These are phyloP conservation scores for Cutaneotrichosporon cutaneum DNA, from an alignment of 1,284 basidiomycete species.

Conservation along the genomic window DNA sequence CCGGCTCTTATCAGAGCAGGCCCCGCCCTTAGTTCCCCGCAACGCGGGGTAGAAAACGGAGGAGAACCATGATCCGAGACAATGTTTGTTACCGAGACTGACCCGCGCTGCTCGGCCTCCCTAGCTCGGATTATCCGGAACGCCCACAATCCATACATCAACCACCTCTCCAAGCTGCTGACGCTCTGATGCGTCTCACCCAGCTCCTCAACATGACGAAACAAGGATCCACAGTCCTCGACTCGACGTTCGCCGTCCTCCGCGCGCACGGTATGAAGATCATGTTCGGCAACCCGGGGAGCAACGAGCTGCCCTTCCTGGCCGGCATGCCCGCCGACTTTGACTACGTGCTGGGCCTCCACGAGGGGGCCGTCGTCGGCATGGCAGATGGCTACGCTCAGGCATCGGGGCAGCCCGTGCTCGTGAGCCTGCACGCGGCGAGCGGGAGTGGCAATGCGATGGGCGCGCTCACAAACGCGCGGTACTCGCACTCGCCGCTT, in stretches of 20 bases:
- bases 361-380: slow-evolving; percentile 15
- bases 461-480: slow-evolving; percentile 22
- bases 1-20: no score
- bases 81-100: no score
- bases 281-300: slow-evolving; percentile 24
- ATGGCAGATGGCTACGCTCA: slow-evolving; percentile 23
- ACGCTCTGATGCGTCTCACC: neutral
- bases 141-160: neutral
- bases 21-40: no score
- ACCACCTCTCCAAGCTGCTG: neutral
- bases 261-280: slow-evolving; percentile 12
- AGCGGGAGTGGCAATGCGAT: slow-evolving; percentile 20
- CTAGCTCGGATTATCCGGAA: neutral
- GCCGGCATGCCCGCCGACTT: slow-evolving; percentile 18
- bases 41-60: no score
- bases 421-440: slow-evolving; percentile 19
- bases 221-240: slow-evolving; percentile 1
- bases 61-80: no score
- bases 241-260: slow-evolving; percentile 9
- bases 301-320: slow-evolving; percentile 24
- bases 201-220: neutral
- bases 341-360: slow-evolving; percentile 20
- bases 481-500: slow-evolving; percentile 18
- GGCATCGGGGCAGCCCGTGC: slow-evolving; percentile 8
- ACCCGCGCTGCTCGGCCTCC: no score